phyloP scores from a whole-genome alignment of 2,329 filamentous ascomycete genomes.

The Curvularia lunata region DNA sequence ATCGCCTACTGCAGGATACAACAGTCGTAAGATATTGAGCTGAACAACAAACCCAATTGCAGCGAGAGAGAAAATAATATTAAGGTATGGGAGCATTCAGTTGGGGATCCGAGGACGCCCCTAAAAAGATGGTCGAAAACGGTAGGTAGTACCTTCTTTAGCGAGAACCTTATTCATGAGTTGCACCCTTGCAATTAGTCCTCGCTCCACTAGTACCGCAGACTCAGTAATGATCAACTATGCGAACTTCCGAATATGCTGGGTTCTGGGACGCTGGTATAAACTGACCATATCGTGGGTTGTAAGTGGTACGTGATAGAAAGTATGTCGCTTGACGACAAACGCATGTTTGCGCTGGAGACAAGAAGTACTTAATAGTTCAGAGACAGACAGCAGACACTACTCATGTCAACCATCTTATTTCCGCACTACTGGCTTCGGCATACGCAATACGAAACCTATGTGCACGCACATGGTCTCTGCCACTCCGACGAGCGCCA shows the following conservation, averaged over 20 bases:
- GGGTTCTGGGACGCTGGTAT: background rate
- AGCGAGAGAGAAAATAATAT: background rate
- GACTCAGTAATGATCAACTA: background rate
- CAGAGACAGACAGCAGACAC: background rate
- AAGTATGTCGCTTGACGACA: background rate
- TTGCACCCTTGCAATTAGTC: slow-evolving; percentile 14
- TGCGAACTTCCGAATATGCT: background rate
- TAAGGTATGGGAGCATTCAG: slow-evolving; percentile 12
- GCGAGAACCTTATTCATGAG: slow-evolving; percentile 12
- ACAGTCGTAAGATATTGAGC: background rate
- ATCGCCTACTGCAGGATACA: background rate
- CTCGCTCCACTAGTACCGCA: slow-evolving; percentile 4
- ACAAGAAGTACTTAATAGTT: background rate
- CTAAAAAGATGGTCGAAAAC: slow-evolving; percentile 5
- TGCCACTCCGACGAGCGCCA: background rate
- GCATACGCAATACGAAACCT: slow-evolving; percentile 3
- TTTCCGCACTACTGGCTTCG: background rate
- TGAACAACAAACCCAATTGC: background rate
- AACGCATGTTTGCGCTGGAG: background rate
- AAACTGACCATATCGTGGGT: background rate
- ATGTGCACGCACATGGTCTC: background rate
- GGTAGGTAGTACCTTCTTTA: slow-evolving; percentile 7
- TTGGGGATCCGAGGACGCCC: slow-evolving; percentile 12
- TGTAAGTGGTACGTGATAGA: background rate
- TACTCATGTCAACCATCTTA: background rate